These are phyloP conservation scores for Penicillium sp. DNA, from an alignment of 2,329 filamentous ascomycete genomes.

Conservation along the genomic window DNA sequence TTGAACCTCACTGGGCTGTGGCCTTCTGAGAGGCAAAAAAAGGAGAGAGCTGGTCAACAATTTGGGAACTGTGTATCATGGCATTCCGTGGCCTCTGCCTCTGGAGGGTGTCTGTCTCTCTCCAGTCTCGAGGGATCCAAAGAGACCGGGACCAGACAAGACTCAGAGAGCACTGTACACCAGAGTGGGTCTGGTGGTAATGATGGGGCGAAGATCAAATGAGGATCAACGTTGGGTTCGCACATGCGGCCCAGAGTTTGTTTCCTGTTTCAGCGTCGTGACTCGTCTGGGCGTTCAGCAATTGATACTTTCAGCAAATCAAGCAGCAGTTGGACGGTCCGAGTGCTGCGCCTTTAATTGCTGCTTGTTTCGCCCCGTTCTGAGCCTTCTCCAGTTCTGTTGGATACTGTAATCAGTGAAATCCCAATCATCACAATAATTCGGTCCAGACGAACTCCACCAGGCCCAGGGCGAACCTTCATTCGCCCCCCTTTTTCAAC, in stretches of 20 bases:
- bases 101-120: too few relatives aligned
- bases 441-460: constrained; percentile 8
- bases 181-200: constrained; percentile 6
- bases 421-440: constrained; percentile 2
- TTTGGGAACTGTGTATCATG: too few relatives aligned
- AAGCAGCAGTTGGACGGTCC: background rate
- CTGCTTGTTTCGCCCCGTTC: constrained; percentile 1
- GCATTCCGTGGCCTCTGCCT: too few relatives aligned
- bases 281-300: background rate
- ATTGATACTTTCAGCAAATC: background rate
- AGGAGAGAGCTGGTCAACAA: background rate
- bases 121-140: background rate
- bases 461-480: background rate
- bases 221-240: constrained; percentile 20
- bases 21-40: background rate
- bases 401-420: background rate
- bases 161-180: too few relatives aligned
- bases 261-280: background rate
- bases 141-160: too few relatives aligned
- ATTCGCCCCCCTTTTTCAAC: constrained; percentile 15
- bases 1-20: constrained; percentile 3
- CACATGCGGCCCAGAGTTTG: constrained; percentile 4
- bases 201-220: constrained; percentile 13
- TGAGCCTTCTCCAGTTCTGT: background rate
- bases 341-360: background rate